Percentiles rank a stretch among this genome's conserved stretches.
Evolutionary conservation across 192 early-diverging fungal species (phyloP).

Genomic region (Endogone sp.): DNA sequence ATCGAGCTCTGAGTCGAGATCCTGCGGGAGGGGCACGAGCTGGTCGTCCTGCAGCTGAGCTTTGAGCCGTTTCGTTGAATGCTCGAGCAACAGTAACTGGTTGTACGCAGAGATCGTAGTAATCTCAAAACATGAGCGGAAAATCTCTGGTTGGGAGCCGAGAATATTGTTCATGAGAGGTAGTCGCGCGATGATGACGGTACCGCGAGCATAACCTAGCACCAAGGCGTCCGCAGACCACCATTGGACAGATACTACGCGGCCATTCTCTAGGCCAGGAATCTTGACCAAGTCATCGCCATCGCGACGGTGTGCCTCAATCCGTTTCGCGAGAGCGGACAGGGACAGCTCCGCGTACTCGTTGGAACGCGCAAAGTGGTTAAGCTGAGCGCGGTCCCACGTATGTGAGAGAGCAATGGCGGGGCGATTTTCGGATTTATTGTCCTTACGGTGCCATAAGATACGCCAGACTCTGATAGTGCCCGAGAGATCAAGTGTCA

Average conservation of each 20-base stretch:
- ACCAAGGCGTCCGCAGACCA: constrained; percentile 49
- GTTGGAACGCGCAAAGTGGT: constrained; percentile 36
- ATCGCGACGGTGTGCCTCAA: constrained; percentile 26
- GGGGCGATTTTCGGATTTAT: constrained; percentile 11
- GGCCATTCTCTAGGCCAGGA: constrained; percentile 35
- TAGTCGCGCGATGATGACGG: constrained; percentile 41
- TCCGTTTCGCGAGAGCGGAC: constrained; percentile 21
- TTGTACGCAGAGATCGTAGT: constrained; percentile 21
- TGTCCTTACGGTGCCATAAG: neutral
- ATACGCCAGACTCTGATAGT: constrained; percentile 32
- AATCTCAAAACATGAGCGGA: constrained; percentile 38
- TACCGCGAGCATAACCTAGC: constrained; percentile 46
- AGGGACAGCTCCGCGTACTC: constrained; percentile 30
- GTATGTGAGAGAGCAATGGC: constrained; percentile 21
- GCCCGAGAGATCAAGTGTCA: constrained; percentile 36
- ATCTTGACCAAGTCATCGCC: constrained; percentile 19
- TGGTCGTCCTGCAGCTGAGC: constrained; percentile 33
- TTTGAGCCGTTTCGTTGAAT: constrained; percentile 33
- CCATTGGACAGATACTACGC: constrained; percentile 43
- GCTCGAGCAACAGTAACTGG: constrained; percentile 38
- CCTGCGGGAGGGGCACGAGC: neutral
- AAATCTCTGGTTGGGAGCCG: constrained; percentile 36
- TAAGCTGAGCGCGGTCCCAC: constrained; percentile 33
- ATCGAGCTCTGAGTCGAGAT: neutral
- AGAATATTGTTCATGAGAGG: constrained; percentile 39